Evolutionary conservation across 305 asterid species (phyloP).

Genomic region (Salvia sclarea): DNA sequence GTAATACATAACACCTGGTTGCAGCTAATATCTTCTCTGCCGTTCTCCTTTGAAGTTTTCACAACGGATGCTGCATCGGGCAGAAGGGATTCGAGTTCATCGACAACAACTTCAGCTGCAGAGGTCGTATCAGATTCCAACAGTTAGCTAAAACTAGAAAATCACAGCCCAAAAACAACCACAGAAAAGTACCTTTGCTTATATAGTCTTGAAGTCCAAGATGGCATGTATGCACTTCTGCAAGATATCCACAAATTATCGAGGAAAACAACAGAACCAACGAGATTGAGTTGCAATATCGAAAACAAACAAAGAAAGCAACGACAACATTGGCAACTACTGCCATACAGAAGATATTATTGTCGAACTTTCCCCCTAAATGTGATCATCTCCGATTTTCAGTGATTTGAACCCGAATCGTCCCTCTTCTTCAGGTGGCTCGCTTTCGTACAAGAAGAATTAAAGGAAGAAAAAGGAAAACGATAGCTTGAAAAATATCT

Average conservation of each 20-base stretch:
- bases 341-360: neutral
- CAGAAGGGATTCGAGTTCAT: constrained; percentile 60
- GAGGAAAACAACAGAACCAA: constrained; percentile 23
- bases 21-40: constrained; percentile 36
- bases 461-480: too few relatives aligned
- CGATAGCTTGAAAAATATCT: too few relatives aligned
- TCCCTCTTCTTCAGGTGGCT: too few relatives aligned
- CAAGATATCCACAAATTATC: constrained; percentile 38
- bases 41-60: constrained; percentile 37
- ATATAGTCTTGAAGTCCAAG: constrained; percentile 62
- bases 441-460: neutral
- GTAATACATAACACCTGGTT: constrained; percentile 27
- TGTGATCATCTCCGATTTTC: too few relatives aligned
- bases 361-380: too few relatives aligned
- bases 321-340: neutral
- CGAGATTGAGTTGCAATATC: constrained; percentile 19
- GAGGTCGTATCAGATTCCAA: constrained; percentile 19
- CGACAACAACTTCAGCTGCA: constrained; percentile 56
- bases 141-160: constrained; percentile 5
- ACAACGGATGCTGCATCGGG: constrained; percentile 48
- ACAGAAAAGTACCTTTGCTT: constrained; percentile 48
- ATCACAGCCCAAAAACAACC: neutral
- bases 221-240: constrained; percentile 80
- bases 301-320: neutral
- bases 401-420: too few relatives aligned